Conservation (phyloP, 73 alveolate species). For the Paramecium bursaria region DNA sequence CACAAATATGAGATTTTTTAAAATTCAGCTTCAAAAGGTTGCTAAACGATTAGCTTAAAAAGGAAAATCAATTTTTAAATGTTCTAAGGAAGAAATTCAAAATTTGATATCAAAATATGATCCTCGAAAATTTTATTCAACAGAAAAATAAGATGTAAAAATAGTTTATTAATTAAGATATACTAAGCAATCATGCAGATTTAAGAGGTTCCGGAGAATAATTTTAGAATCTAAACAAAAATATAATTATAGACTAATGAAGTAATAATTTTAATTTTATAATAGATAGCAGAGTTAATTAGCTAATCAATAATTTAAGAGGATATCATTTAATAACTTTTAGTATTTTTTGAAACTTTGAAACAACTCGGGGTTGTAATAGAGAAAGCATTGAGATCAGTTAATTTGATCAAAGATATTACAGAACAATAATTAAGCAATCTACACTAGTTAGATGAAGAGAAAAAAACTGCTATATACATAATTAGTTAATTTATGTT, state of each 20-base stretch:
- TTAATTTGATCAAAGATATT: background rate
- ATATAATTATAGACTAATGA: conserved; percentile 8
- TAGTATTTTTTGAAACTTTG: conserved; percentile 1
- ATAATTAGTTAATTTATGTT: conserved; percentile 6
- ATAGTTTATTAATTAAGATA: too few relatives aligned
- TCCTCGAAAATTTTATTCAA: conserved; percentile 7
- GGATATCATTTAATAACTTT: background rate
- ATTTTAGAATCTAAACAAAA: conserved; percentile 13
- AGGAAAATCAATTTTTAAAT: conserved; percentile 15
- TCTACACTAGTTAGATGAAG: background rate
- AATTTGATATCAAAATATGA: conserved; percentile 13
- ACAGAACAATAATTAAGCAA: background rate
- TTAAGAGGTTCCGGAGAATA: conserved; percentile 30
- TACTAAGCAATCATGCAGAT: conserved; percentile 30
- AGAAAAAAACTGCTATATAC: background rate
- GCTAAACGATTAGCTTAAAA: background rate
- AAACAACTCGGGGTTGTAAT: conserved; percentile 20
- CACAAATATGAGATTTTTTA: conserved; percentile 34
- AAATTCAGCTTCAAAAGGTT: conserved; percentile 25
- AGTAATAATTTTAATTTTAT: background rate
- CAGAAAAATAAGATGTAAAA: background rate
- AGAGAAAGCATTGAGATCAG: conserved; percentile 16
- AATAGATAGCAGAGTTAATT: conserved; percentile 22
- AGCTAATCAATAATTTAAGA: background rate
- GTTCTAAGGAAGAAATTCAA: conserved; percentile 13